phyloP scores from a whole-genome alignment of 441 rosid genomes.

The Theobroma grandiflorum region DNA sequence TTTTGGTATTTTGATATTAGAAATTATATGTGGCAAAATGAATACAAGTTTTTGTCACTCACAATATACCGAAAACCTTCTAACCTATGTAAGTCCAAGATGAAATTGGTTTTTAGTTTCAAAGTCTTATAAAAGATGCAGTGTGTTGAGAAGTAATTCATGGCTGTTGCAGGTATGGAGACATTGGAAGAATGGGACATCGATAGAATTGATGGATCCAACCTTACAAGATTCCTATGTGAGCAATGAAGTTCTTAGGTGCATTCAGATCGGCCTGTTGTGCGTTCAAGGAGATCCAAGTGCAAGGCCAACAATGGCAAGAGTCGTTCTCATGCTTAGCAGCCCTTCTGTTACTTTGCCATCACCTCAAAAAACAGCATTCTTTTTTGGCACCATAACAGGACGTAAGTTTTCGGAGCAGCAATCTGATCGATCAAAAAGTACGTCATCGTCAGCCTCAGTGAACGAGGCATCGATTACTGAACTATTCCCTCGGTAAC shows the following conservation, averaged over 20 bases:
- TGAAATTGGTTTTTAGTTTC: not conserved
- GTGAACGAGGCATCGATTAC: conserved; percentile 37
- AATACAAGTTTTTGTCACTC: conserved; percentile 32
- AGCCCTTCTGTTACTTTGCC: conserved; percentile 55
- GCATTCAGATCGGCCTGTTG: conserved; percentile 65
- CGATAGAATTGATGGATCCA: conserved; percentile 51
- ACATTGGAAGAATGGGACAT: conserved; percentile 46
- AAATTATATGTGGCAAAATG: conserved; percentile 47
- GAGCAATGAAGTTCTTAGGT: conserved; percentile 49
- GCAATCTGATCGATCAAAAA: conserved; percentile 41
- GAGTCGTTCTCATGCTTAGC: conserved; percentile 60
- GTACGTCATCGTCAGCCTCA: not conserved
- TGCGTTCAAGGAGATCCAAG: conserved; percentile 65
- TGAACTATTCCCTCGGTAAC: conserved; percentile 37
- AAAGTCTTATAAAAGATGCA: not conserved
- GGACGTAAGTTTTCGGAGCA: conserved; percentile 24
- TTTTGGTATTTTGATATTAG: conserved; percentile 49
- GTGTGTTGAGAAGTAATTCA: too few relatives aligned
- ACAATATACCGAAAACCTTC: conserved; percentile 27
- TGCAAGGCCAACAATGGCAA: conserved; percentile 62
- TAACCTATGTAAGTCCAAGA: conserved; percentile 42
- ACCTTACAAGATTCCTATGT: conserved; percentile 36
- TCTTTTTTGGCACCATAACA: conserved; percentile 29
- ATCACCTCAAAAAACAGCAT: conserved; percentile 42
- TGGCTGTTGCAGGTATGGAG: conserved; percentile 35